Evolutionary conservation across 2,329 filamentous ascomycete genomes (phyloP), one percentile per base, ranked within the genome.

Genomic region (Mariannaea elegans): DNA sequence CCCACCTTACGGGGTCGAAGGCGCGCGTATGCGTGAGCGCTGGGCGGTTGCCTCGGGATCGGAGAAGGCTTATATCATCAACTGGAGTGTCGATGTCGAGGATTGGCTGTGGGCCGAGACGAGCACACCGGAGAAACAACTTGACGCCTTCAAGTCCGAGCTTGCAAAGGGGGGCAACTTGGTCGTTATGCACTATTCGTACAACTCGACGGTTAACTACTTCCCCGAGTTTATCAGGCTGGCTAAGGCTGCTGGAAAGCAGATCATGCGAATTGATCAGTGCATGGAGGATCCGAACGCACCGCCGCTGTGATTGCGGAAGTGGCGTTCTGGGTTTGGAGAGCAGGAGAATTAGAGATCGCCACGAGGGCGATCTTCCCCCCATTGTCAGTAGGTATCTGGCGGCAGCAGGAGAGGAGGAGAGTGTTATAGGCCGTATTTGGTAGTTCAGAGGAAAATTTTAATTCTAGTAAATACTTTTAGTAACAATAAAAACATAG

Each of bases 71-170:
- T 83, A 84, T 64, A 83, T 90, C 41, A 82, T 90, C 50, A 87
- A 86, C 72, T 91, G 88, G 89, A 87, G 82, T 68, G 85, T 91
- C 42, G 88, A 91, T 68, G 85, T 90, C 29, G 86, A 91, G 77
- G 89, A 91, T 71, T 91, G 87, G 87, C 69, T 89, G 21, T 91
- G 87, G 87, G 88, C 86, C 1, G 76, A 82, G 70, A 83, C 80
- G 0, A 69, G 76, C 41, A 90, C 87, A 3, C 88, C 88, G 1
- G 84, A 90, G 77, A 87, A 87, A 68, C 89, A 91, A 75, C 76
- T 90, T 13, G 84, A 85, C 3, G 86, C 87, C 12, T 91, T 91
- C 75, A 81, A 85, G 71, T 80, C 84, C 3, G 87, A 89, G 70
- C 81, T 91, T 3, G 78, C 79, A 21, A 85, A 82, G 67, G 88